Evolutionary conservation across 306 rosid genomes (phyloP), one percentile per base, ranked within the genome.

Genomic region (Dryas alaskensis): DNA sequence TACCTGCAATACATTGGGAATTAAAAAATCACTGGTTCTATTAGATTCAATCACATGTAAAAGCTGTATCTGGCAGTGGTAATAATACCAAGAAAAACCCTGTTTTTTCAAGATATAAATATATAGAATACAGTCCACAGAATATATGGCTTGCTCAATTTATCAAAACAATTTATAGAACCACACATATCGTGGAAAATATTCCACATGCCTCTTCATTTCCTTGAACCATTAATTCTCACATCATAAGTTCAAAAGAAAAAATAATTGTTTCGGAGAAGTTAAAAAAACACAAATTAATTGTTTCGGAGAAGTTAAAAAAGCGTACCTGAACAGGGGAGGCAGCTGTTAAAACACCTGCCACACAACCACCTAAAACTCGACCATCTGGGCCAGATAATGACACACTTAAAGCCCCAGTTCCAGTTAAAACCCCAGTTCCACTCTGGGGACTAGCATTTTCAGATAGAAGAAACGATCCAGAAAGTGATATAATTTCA

Each of bases 351-450:
- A 90, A 51, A 74, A 84, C 84, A 31, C 92, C 92, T 2, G 86
- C 95, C 42, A 92, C 90, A 6, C 83, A 74, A 11, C 98, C 98
- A 8, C 98, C 95, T 70, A 92, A 73, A 46, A 84, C 86, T 42
- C 87, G 88, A 45, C 95, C 92, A 77, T 92, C 95, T 66, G 95
- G 89, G 27, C 92, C 91, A 0, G 90, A 86, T 70, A 90, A 76
- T 43, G 90, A 76, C 70, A 90, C 91, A 6, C 86, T 90, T 76
- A 92, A 70, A 4, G 89, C 90, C 67, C 92, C 96, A 31, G 37
- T 31, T 31, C 37, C 37, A 1, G 37, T 31, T 31, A 31, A 40
- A n/a, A 61, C 42, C 40, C 17, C 96, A 52, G 73, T 45, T 77
- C 91, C 80, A 74, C 77, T 77, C 25, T 81, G 49, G 60, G 79